Evolutionary conservation across 169 alveolate genomes (phyloP).

Genomic region (Plasmodium sp.): DNA sequence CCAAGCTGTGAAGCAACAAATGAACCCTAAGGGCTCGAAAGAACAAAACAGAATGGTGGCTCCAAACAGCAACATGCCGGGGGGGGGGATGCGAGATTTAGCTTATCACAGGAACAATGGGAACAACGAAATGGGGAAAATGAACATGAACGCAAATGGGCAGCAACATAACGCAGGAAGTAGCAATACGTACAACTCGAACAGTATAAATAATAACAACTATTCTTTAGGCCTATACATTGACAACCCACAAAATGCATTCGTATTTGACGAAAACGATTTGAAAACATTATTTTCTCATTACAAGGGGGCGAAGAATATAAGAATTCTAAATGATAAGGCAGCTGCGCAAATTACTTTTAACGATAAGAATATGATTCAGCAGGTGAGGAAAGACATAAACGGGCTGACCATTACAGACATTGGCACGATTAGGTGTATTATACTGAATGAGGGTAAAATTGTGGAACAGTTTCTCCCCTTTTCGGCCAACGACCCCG

Average conservation of each 20-base stretch:
- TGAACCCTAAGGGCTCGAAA: slow-evolving; percentile 10
- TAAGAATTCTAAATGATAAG: slow-evolving; percentile 41
- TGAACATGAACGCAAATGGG: not conserved
- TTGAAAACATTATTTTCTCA: slow-evolving; percentile 55
- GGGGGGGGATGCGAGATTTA: slow-evolving; percentile 12
- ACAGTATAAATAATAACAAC: slow-evolving; percentile 29
- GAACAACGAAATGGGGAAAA: not conserved
- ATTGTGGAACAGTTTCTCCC: slow-evolving; percentile 66
- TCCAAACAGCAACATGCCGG: not conserved
- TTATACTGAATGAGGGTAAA: slow-evolving; percentile 67
- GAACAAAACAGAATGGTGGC: slow-evolving; percentile 24
- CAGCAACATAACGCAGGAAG: not conserved
- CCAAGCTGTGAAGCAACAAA: slow-evolving; percentile 7
- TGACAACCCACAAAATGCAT: slow-evolving; percentile 72
- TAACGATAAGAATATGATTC: slow-evolving; percentile 71
- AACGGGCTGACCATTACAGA: slow-evolving; percentile 69
- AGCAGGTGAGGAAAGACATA: slow-evolving; percentile 69
- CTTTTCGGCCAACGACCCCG: slow-evolving; percentile 68
- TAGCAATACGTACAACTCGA: slow-evolving; percentile 7
- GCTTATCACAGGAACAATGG: slow-evolving; percentile 6
- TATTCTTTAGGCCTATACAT: slow-evolving; percentile 64
- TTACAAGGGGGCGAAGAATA: slow-evolving; percentile 63
- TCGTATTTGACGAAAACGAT: slow-evolving; percentile 59
- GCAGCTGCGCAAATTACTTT: slow-evolving; percentile 76
- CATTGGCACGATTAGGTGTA: slow-evolving; percentile 71